Evolutionary conservation across 805 yeast genomes (phyloP).

Genomic region (Schwanniomyces polymorphus): DNA sequence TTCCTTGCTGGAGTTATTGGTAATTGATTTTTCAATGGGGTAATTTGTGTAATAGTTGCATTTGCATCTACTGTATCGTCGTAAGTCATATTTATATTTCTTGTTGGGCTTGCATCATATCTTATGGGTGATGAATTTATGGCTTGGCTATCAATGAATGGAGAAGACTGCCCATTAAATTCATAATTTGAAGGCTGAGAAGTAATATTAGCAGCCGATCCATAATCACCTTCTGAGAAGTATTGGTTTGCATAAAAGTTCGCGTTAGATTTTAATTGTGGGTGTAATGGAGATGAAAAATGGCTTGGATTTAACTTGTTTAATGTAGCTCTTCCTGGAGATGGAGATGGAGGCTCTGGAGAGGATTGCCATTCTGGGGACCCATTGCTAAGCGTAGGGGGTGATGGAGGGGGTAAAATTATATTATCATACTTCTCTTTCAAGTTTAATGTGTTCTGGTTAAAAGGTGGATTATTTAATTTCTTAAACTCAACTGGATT

Average conservation of each 20-base stretch:
- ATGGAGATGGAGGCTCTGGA: slow-evolving; percentile 38
- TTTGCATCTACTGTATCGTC: slow-evolving; percentile 40
- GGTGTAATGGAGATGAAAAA: slow-evolving; percentile 25
- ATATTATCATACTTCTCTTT: slow-evolving; percentile 9
- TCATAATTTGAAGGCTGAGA: slow-evolving; percentile 5
- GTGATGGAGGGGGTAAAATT: slow-evolving; percentile 40
- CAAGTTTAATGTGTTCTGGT: slow-evolving; percentile 4
- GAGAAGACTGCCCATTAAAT: slow-evolving; percentile 20
- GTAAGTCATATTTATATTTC: slow-evolving; percentile 12
- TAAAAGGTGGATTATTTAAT: slow-evolving; percentile 7
- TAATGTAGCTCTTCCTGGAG: slow-evolving; percentile 16
- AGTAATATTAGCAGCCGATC: slow-evolving; percentile 1
- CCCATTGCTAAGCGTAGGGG: slow-evolving; percentile 29
- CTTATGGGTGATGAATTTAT: slow-evolving; percentile 33
- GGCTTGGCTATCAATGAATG: slow-evolving; percentile 17
- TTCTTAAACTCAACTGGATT: slow-evolving; percentile 22
- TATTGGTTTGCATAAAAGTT: slow-evolving; percentile 40
- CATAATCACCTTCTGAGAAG: slow-evolving; percentile 30
- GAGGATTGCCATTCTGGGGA: slow-evolving; percentile 40
- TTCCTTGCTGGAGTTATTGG: slow-evolving; percentile 37
- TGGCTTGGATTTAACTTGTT: slow-evolving; percentile 5
- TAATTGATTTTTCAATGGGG: slow-evolving; percentile 34
- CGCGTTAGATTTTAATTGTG: slow-evolving; percentile 14
- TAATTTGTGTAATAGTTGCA: slow-evolving; percentile 39
- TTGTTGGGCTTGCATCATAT: slow-evolving; percentile 19